Base-by-base conservation (phyloP, 345 rosid genomes). In the Ailanthus altissimus region DNA sequence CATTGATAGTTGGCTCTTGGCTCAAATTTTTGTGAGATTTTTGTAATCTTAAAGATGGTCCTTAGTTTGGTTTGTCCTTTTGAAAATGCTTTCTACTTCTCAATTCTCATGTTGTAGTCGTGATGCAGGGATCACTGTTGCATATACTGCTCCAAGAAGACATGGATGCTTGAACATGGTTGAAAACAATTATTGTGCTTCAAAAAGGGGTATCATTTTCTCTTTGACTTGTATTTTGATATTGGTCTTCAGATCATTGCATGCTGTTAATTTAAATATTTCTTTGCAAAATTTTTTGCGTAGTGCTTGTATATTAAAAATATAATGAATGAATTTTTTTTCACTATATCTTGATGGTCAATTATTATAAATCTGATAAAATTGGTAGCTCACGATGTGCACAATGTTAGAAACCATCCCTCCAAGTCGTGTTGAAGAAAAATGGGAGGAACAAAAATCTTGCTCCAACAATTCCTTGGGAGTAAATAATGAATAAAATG, bases 141-240 rank as follows among this genome's bases (percentile, higher is more conserved):
- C 97, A 76, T 93, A 88, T 79, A 84, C 94, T 65, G 97, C 94
- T 82, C 96, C 98, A 75, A 80, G 82, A 77, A 89, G 97, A 75
- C 91, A 91, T 86, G 90, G 88, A 85, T 90, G 93, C 87, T 87
- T 95, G 57, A 90, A 85, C 79, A 90, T 95, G 58, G 97, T 95
- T 50, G 99, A 93, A 73, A 95, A 95, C 81, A 90, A 87, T 81
- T 95, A 86, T 83, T 94, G 99, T 81, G 91, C 98, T 74, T 94
- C 99, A n/a, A 89, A 85, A 87, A 87, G 95, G 82, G 98, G 99
- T 91, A 81, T 56, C 38, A 8, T 53, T 64, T 72, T 65, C 7
- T 67, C 61, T 72, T 62, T 54, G n/a, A 21, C 63, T 40, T 8
- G 7, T 62, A 36, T 46, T 60, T 45, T 63, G 21, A 50, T 67